phyloP scores from a whole-genome alignment of 306 rosid genomes.

The Cajanus cajan region DNA sequence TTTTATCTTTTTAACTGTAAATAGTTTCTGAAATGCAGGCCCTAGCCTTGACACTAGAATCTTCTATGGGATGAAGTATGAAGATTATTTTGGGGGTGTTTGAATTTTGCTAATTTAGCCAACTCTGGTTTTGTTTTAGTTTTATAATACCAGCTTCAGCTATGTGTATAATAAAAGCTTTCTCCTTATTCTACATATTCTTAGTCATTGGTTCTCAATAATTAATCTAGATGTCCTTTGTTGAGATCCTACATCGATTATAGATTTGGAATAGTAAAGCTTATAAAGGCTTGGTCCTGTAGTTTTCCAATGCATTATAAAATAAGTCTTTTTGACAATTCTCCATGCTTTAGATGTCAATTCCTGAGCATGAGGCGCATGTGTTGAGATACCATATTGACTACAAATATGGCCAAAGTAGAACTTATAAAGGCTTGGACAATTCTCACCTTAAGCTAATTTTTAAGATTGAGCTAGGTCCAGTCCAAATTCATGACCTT shows the following conservation, averaged over 20 bases:
- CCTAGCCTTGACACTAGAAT: background rate
- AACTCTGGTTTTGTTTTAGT: background rate
- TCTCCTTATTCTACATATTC: background rate
- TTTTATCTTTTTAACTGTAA: background rate
- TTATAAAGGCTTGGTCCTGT: background rate
- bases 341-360: background rate
- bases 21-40: background rate
- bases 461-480: background rate
- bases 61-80: background rate
- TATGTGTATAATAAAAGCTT: background rate
- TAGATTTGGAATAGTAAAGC: background rate
- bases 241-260: background rate
- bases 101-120: background rate
- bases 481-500: background rate
- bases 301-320: background rate
- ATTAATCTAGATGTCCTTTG: background rate
- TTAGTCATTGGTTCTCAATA: background rate
- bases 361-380: background rate
- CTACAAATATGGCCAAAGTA: background rate
- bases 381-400: background rate
- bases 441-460: background rate
- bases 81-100: background rate
- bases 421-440: background rate
- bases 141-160: slow-evolving; percentile 6
- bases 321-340: background rate